A percentile compares a stretch with the other conserved stretches of the same genome.
phyloP scores from a whole-genome alignment of 345 rosid genomes.

The Balakata baccata region DNA sequence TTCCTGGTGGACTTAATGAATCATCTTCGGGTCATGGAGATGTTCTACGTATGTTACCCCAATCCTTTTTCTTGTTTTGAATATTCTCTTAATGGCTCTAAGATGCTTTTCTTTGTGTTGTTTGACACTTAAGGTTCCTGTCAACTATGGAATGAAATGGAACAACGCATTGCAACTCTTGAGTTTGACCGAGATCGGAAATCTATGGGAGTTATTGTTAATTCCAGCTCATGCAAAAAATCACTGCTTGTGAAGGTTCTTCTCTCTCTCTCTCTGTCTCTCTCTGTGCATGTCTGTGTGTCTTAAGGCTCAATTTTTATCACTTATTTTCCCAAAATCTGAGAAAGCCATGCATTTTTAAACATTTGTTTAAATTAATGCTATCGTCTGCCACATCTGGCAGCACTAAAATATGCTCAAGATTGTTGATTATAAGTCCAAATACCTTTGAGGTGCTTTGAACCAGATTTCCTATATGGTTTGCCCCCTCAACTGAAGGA shows the following conservation, averaged over 20 bases:
- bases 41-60: constrained; percentile 47
- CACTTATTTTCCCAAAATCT: background rate
- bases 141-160: constrained; percentile 59
- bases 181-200: constrained; percentile 90
- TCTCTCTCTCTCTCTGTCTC: background rate
- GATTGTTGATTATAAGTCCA: too few relatives aligned
- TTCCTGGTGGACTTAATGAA: constrained; percentile 46
- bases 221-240: constrained; percentile 66
- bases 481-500: background rate
- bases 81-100: background rate
- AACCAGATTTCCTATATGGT: background rate
- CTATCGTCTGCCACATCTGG: background rate
- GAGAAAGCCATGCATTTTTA: background rate
- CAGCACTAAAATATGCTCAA: background rate
- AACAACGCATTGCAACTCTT: constrained; percentile 83
- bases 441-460: too few relatives aligned
- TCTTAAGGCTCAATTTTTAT: background rate
- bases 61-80: background rate
- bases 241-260: constrained; percentile 81
- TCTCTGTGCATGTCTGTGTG: too few relatives aligned
- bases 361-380: background rate
- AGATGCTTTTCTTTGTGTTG: background rate
- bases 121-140: constrained; percentile 53
- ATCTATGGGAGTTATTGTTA: constrained; percentile 96
- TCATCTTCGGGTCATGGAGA: constrained; percentile 41